Evolutionary conservation across 768 basidiomycete species (phyloP).

Genomic region (Rhodotorula graminis): DNA sequence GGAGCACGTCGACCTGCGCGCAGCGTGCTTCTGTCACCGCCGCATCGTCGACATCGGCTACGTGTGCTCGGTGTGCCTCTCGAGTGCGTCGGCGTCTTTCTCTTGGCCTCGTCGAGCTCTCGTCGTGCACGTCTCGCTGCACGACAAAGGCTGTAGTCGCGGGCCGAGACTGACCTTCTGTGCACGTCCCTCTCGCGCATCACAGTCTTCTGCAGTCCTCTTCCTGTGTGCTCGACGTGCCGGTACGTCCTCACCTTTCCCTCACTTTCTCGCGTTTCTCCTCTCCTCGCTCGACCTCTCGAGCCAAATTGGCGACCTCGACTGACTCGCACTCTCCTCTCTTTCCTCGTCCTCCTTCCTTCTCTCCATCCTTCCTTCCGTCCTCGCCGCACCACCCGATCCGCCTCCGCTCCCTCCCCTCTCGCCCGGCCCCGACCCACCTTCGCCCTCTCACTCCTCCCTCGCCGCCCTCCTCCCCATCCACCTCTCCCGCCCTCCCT

Average conservation of each 20-base stretch:
- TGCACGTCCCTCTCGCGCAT: too few relatives aligned
- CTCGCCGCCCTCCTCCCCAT: constrained; percentile 1
- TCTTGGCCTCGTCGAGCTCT: too few relatives aligned
- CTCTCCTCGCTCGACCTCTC: too few relatives aligned
- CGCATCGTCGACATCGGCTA: constrained; percentile 93
- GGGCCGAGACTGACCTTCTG: too few relatives aligned
- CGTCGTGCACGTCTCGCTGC: not conserved
- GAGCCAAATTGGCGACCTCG: too few relatives aligned
- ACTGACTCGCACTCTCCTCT: too few relatives aligned
- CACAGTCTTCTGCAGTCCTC: constrained; percentile 85
- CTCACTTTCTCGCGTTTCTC: too few relatives aligned
- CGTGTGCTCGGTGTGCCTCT: constrained; percentile 96
- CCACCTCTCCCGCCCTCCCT: too few relatives aligned
- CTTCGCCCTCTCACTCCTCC: not conserved
- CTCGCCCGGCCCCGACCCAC: too few relatives aligned
- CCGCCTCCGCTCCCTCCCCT: not conserved
- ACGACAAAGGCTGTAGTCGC: too few relatives aligned
- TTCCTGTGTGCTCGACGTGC: constrained; percentile 90
- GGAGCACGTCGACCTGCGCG: constrained; percentile 92
- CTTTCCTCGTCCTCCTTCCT: not conserved
- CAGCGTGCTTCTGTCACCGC: constrained; percentile 98
- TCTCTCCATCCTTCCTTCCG: too few relatives aligned
- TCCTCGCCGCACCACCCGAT: not conserved
- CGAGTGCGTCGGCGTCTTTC: constrained; percentile 49
- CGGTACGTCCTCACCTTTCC: too few relatives aligned